Base-by-base conservation (phyloP, 768 basidiomycete genomes). In the Guyanaporus albipodus region DNA sequence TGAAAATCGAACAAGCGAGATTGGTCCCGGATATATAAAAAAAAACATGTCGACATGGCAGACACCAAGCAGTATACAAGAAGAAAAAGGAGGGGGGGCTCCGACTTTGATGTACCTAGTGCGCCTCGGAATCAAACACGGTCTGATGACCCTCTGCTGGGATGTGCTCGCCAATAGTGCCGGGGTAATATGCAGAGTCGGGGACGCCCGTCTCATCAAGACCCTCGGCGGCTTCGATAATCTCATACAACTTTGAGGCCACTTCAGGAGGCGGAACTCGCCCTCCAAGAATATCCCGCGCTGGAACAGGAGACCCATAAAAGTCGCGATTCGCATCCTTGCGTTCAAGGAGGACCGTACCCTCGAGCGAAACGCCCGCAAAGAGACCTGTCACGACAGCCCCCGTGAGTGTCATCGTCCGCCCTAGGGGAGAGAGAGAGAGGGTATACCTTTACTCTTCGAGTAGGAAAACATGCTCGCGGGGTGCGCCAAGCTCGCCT, bases 401-500 rank as follows among this genome's bases (percentile, higher is more conserved):
- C 24, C 19, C 39, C 27, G 15, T 14, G 11, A 14, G 4, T 14
- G 19, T 42, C 36, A 53, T 35, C 33, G 7, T 8, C 8, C 28
- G 11, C 1, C 27, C 28, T 23, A 11, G 22, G 18, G 18, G 11
- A 14, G 4, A 4, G 15, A 19, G 4, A 7, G 23, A n/a, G 9
- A 8, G 29, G 0, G 61, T 78, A 48, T 56, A 91, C 91, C 92
- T 71, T 92, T 94, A 11, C 91, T 93, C 68, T 93, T 90, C 9
- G 91, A 93, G 66, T 96, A 95, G 52, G 89, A 91, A 69, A 96
- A 99, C 90, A 97, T 94, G 5, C 93, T 93, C 17, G 94, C 84
- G 0, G 95, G 95, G 67, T 94, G 91, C 5, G 92, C 91, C 33
- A 95, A 73, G 3, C 81, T 83, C 1, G 92, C 82, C 57, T 92